Evolutionary conservation across 495 filamentous ascomycete species (phyloP).

Genomic region (Penicillium psychrofluorescens): DNA sequence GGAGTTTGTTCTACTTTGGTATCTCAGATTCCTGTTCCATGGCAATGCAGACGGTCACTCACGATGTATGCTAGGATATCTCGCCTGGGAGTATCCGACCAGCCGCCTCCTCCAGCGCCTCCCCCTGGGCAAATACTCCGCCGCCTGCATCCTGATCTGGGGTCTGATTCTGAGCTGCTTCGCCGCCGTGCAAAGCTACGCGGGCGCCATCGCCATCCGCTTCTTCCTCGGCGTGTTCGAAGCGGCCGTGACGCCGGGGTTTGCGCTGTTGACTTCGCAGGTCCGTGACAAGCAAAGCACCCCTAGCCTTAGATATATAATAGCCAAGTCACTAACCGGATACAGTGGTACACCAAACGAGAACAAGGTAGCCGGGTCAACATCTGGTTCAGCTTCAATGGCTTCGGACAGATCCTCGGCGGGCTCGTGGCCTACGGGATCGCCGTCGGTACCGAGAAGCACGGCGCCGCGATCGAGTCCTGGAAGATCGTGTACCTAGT

Average conservation of each 20-base stretch:
- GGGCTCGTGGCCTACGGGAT: constrained; percentile 60
- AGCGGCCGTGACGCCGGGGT: constrained; percentile 56
- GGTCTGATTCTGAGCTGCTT: constrained; percentile 47
- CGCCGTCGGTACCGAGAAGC: constrained; percentile 44
- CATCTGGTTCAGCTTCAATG: constrained; percentile 60
- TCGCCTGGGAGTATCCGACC: constrained; percentile 59
- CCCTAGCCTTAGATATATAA: too few relatives aligned
- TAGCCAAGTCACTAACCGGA: neutral
- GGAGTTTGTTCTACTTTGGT: constrained; percentile 58
- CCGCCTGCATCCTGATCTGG: constrained; percentile 51
- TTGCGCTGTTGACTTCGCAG: constrained; percentile 54
- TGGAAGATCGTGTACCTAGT: constrained; percentile 68
- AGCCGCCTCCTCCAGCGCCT: constrained; percentile 52
- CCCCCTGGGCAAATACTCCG: constrained; percentile 54
- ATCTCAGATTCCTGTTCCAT: neutral
- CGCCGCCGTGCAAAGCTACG: constrained; percentile 40
- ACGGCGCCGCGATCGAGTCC: constrained; percentile 48
- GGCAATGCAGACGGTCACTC: neutral
- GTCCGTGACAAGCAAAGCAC: constrained; percentile 7
- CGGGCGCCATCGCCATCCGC: constrained; percentile 48
- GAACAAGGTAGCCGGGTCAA: constrained; percentile 52
- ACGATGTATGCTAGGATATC: constrained; percentile 35
- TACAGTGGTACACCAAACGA: constrained; percentile 53
- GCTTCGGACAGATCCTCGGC: constrained; percentile 54
- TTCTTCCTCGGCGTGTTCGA: constrained; percentile 57